Evolutionary conservation across 306 rosid genomes (phyloP), one percentile per base, ranked within the genome.

Genomic region (Fagus crenata): DNA sequence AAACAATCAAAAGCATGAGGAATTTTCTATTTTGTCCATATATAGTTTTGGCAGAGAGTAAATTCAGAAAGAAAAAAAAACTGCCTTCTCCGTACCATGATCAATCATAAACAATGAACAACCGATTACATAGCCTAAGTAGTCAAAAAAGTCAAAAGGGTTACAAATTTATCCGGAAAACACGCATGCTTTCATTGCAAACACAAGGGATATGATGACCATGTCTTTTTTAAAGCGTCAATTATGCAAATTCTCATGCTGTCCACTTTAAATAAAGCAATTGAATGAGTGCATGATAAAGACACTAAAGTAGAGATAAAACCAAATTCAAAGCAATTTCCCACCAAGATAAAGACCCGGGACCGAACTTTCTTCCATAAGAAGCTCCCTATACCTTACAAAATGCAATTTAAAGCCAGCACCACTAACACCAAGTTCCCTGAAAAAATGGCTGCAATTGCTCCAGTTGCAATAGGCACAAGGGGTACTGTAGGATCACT

Each of bases 401-500:
- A 35, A 33, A 78, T 81, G 92, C 89, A 80, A 14, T 73, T 74
- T 77, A 86, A 85, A 84, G 75, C 84, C 80, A 75, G 69, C 77
- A 61, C 39, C 78, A 67, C 72, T 51, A 65, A 61, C 18, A 80
- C 81, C 78, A 86, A 77, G 81, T 65, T 68, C 69, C 54, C 39
- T 60, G 78, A 83, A 56, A 75, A 80, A 84, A 92, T 92, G 96
- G 87, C 87, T 49, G 84, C 83, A 70, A 67, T 87, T 69, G 73
- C 87, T 86, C 94, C 96, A 13, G 81, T 88, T 53, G 89, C 95
- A 54, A 81, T 92, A 55, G 96, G 97, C 76, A 92, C 97, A 76
- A 86, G 89, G 18, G 97, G 97, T 76, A 93, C 97, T 1, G 83
- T 93, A 6, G 97, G 92, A 53, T 91, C 96, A 15, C 89, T 93